These are phyloP conservation scores for Leccinum rimulosum DNA, from an alignment of 768 basidiomycete genomes.

Conservation along the genomic window DNA sequence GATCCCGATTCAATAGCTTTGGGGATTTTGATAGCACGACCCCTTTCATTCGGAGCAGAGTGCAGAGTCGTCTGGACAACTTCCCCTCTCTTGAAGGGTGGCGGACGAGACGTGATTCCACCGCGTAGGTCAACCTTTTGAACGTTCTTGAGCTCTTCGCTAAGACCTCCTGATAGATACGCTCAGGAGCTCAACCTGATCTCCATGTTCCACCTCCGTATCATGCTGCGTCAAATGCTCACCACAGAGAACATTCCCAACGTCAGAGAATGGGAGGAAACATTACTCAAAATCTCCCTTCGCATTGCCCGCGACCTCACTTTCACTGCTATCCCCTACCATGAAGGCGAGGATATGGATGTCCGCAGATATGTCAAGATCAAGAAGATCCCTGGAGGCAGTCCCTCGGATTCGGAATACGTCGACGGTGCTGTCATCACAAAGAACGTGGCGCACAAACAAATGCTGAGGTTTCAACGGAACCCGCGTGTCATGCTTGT, in stretches of 20 bases:
- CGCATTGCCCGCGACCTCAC: conserved; percentile 84
- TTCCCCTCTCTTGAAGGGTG: conserved; percentile 64
- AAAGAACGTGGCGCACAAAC: conserved; percentile 96
- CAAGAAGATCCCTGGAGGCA: conserved; percentile 96
- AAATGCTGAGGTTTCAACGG: conserved; percentile 77
- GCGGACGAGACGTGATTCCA: conserved; percentile 86
- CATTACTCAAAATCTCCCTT: conserved; percentile 75
- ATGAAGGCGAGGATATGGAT: conserved; percentile 92
- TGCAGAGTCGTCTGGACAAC: conserved; percentile 71
- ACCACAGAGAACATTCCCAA: conserved; percentile 80
- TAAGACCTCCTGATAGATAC: conserved; percentile 46
- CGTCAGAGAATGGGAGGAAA: conserved; percentile 84
- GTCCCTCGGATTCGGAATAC: conserved; percentile 91
- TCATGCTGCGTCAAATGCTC: conserved; percentile 90
- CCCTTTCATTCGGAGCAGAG: conserved; percentile 83
- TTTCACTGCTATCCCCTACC: conserved; percentile 65
- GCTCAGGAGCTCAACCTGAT: conserved; percentile 80
- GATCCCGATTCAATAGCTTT: conserved; percentile 68
- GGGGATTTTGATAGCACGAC: conserved; percentile 71
- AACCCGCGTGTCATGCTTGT: conserved; percentile 96
- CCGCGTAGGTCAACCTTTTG: conserved; percentile 58
- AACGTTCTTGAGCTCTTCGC: conserved; percentile 2
- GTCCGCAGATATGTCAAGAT: conserved; percentile 95
- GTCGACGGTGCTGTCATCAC: conserved; percentile 96
- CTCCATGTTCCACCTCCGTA: conserved; percentile 86